A percentile compares a stretch with the other conserved stretches of the same genome.
Evolutionary conservation across 2,329 filamentous ascomycete genomes (phyloP).

Genomic region (Aspergillus neoniger): DNA sequence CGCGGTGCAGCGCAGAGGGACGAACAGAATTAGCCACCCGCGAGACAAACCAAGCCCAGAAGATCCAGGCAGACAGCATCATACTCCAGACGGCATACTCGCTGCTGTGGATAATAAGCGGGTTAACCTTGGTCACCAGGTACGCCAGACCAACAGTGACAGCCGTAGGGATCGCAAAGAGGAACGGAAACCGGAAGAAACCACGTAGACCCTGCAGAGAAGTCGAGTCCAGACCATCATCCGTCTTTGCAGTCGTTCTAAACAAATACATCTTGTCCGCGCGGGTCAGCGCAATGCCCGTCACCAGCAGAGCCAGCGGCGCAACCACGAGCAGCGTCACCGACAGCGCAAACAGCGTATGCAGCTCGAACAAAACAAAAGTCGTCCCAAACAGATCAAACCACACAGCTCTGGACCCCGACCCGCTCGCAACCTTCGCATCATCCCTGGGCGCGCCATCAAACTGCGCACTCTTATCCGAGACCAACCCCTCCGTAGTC

Average conservation of each 20-base stretch:
- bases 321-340: constrained; percentile 78
- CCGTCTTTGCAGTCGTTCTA: constrained; percentile 63
- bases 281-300: constrained; percentile 69
- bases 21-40: constrained; percentile 75
- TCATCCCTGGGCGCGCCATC: constrained; percentile 59
- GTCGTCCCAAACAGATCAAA: constrained; percentile 84
- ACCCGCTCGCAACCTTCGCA: constrained; percentile 67
- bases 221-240: constrained; percentile 62
- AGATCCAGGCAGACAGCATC: constrained; percentile 79
- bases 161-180: constrained; percentile 67
- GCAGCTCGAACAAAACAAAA: constrained; percentile 76
- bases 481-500: constrained; percentile 71
- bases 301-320: constrained; percentile 69
- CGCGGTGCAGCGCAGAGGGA: constrained; percentile 81
- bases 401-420: constrained; percentile 75
- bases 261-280: constrained; percentile 89
- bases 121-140: constrained; percentile 79
- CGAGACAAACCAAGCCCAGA: constrained; percentile 79
- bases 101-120: constrained; percentile 87
- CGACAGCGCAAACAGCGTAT: constrained; percentile 85
- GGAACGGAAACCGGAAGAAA: constrained; percentile 79
- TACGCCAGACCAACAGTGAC: constrained; percentile 73
- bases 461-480: constrained; percentile 68
- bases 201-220: constrained; percentile 75
- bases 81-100: constrained; percentile 86